phyloP scores from a whole-genome alignment of 345 rosid genomes.

The Raphanus sativus region DNA sequence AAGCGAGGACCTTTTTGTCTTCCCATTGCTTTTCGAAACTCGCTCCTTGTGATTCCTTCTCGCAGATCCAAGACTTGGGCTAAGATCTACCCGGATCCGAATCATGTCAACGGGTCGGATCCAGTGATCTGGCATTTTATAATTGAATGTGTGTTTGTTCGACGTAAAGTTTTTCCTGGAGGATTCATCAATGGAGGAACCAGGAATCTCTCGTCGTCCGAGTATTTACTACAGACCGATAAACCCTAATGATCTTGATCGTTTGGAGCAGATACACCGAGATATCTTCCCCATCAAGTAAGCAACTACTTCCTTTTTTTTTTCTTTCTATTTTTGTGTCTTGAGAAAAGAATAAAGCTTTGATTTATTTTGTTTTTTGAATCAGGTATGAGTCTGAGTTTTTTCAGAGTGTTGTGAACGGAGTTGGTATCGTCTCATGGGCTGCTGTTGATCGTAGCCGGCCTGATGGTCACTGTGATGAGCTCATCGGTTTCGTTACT shows the following conservation, averaged over 20 bases:
- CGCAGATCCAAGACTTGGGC: background rate
- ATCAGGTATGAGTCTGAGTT: slow-evolving; percentile 81
- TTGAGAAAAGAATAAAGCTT: background rate
- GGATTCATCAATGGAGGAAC: slow-evolving; percentile 50
- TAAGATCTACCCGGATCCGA: background rate
- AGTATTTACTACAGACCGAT: slow-evolving; percentile 64
- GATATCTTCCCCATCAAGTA: slow-evolving; percentile 81
- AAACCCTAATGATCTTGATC: slow-evolving; percentile 60
- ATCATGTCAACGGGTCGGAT: slow-evolving; percentile 15
- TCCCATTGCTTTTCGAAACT: slow-evolving; percentile 1
- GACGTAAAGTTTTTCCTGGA: background rate
- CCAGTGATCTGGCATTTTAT: slow-evolving; percentile 13
- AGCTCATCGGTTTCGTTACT: slow-evolving; percentile 86
- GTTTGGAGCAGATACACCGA: slow-evolving; percentile 62
- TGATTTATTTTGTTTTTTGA: background rate
- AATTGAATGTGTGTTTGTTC: background rate
- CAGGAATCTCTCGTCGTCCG: slow-evolving; percentile 44
- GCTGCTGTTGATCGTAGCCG: slow-evolving; percentile 83
- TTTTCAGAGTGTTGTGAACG: slow-evolving; percentile 74
- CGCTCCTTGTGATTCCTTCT: slow-evolving; percentile 16
- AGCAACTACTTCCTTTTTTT: background rate
- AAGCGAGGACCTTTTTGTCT: slow-evolving; percentile 7
- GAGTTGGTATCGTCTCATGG: slow-evolving; percentile 73
- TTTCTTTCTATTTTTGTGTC: background rate
- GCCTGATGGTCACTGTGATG: slow-evolving; percentile 58